phyloP scores from a whole-genome alignment of 2,329 filamentous ascomycete species.

The Lomentospora prolificans region DNA sequence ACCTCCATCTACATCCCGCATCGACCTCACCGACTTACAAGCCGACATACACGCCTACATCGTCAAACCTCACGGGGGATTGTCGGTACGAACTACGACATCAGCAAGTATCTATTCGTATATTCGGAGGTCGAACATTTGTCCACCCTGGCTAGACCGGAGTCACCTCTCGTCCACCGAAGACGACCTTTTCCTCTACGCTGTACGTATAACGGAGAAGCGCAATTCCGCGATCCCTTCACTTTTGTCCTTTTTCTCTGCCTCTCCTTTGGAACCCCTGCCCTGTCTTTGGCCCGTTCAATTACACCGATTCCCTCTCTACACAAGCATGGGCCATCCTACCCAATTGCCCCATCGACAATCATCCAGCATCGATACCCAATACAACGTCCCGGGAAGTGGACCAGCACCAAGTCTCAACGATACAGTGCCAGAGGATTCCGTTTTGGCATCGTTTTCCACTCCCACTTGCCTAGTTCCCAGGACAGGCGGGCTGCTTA shows the following conservation, averaged over 20 bases:
- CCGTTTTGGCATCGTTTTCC: not conserved
- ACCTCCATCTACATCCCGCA: not conserved
- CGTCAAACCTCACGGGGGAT: not conserved
- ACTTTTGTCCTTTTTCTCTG: not conserved
- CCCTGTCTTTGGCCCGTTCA: not conserved
- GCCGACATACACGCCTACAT: not conserved
- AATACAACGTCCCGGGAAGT: not conserved
- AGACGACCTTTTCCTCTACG: not conserved
- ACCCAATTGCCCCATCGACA: not conserved
- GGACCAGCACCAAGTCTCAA: not conserved
- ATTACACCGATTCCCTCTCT: not conserved
- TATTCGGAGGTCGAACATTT: not conserved
- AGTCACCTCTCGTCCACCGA: not conserved
- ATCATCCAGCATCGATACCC: not conserved
- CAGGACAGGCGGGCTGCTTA: too few species aligned
- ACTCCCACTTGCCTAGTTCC: too few species aligned
- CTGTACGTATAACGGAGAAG: not conserved
- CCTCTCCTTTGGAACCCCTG: not conserved
- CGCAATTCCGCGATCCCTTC: not conserved
- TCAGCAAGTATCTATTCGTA: not conserved
- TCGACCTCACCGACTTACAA: not conserved
- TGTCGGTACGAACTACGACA: not conserved
- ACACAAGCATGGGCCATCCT: not conserved
- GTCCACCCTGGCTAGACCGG: conserved; percentile 1
- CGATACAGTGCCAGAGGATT: not conserved